Base-by-base conservation (phyloP, 306 rosid species). In the Glycyrrhiza uralensis region DNA sequence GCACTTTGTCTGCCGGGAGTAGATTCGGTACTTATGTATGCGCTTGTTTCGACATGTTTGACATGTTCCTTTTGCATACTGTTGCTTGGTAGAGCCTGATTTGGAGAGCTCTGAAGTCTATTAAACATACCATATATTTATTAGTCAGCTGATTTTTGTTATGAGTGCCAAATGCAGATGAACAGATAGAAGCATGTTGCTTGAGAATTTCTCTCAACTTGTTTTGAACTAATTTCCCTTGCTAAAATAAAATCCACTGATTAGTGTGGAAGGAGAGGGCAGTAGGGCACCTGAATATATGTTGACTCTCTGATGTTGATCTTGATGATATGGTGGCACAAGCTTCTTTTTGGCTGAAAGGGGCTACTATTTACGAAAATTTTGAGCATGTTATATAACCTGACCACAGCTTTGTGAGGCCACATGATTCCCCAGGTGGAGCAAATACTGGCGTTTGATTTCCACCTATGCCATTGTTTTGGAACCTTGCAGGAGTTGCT, bases 1-100 rank as follows among this genome's bases (percentile, higher is more conserved):
- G 87, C 88, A 84, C 71, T 81, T 82, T 62, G 36, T 72, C 4
- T 58, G 77, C 23, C 72, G 42, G 66, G 82, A 83, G 6, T 83
- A 79, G 69, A 28, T 42, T 65, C 9, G 41, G 24, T 26, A 32
- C 11, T 41, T 32, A n/a, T 1, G 10, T 38, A 5, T 33, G 15
- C 24, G 13, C 24, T 73, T 36, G 45, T 65, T 47, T 46, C 14
- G 3, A 61, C 24, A 13, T 59, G 56, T 36, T 14, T 10, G 6
- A 62, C 5, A 5, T 8, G 14, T 52, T 18, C 10, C 32, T 54
- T 74, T 82, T 17, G 29, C 60, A 3, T 7, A 58, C 45, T 30
- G 46, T 15, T 59, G 44, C 51, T 17, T 9, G 51, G 42, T 67
- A 35, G 70, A 23, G 56, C 47, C n/a, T 41, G 29, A 29, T 60